Evolutionary conservation across 2,329 filamentous ascomycete species (phyloP).

Genomic region (Talaromyces sp.): DNA sequence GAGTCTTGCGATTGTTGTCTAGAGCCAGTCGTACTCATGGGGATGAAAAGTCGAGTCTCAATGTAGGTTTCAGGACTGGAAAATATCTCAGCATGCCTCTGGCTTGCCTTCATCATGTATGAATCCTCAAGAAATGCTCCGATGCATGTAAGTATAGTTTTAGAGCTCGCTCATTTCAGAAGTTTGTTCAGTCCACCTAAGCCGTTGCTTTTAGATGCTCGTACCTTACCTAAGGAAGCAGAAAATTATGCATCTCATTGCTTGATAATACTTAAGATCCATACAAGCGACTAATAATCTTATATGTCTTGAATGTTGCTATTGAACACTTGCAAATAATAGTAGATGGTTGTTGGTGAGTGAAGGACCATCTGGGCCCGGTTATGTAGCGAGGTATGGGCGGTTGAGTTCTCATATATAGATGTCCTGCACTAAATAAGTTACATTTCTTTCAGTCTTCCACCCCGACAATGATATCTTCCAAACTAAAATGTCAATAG

Average conservation of each 20-base stretch:
- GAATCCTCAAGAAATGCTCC: too few species aligned
- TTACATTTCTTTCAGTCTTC: neutral
- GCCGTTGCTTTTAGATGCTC: too few species aligned
- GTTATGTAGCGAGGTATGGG: neutral
- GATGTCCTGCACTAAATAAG: neutral
- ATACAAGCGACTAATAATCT: too few species aligned
- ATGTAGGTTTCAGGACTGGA: too few species aligned
- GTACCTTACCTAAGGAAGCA: too few species aligned
- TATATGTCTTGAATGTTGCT: too few species aligned
- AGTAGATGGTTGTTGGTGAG: too few species aligned
- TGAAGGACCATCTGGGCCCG: too few species aligned
- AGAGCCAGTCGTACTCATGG: neutral
- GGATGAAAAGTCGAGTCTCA: neutral
- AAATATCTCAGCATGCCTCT: neutral
- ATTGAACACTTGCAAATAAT: too few species aligned
- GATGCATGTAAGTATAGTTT: neutral
- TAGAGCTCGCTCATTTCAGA: neutral
- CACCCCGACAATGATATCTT: too few species aligned
- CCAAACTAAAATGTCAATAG: neutral
- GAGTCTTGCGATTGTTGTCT: neutral
- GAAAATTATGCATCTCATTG: neutral
- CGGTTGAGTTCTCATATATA: neutral
- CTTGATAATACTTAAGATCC: too few species aligned
- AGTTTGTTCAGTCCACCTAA: neutral
- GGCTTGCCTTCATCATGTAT: neutral